Evolutionary conservation across 495 filamentous ascomycete genomes (phyloP), one percentile per base, ranked within the genome.

Genomic region (Aspergillus sclerotioniger): DNA sequence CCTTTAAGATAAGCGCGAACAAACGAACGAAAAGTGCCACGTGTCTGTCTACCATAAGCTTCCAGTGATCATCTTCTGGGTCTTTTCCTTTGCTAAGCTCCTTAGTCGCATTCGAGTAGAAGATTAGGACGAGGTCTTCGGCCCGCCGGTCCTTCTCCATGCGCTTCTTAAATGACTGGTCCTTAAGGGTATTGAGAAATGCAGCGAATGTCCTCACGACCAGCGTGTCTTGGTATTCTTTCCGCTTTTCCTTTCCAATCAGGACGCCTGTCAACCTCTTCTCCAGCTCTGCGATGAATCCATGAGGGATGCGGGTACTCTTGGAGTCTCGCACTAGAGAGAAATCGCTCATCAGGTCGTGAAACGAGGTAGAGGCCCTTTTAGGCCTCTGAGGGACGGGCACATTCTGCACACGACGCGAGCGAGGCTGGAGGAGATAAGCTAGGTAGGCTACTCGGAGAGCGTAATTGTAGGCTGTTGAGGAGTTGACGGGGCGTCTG

Each of bases 101-200:
- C 73, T 96, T 96, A 32, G 89, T 91, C 60, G 87, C 95, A 76
- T 87, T 92, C 61, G 83, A 96, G 81, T 85, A 97, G 76, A 87
- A 98, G 64, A 87, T 98, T 39, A 93, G 79, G 35, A 93, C 82
- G 31, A 93, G 74, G 63, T 96, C 92, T 71, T 99, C 95, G 19
- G 96, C 87, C 65, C 92, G 86, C 52, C 95, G 83, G 68, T 97
- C 94, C 74, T 96, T 96, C 63, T 96, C 91, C 80, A 96, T 89
- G 51, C 81, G 78, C 66, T 87, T 88, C 54, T 84, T 84, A 63
- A 88, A 91, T 28, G 81, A 81, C 44, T 84, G 83, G 52, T 89
- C 84, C 56, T 85, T 90, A 65, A 93, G 80, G 28, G 84, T 82
- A 58, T 90, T 91, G 64, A 90, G 82, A 71, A 89, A 93, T 51